Evolutionary conservation across 495 filamentous ascomycete species (phyloP).

Genomic region (Annulohypoxylon maeteangense): DNA sequence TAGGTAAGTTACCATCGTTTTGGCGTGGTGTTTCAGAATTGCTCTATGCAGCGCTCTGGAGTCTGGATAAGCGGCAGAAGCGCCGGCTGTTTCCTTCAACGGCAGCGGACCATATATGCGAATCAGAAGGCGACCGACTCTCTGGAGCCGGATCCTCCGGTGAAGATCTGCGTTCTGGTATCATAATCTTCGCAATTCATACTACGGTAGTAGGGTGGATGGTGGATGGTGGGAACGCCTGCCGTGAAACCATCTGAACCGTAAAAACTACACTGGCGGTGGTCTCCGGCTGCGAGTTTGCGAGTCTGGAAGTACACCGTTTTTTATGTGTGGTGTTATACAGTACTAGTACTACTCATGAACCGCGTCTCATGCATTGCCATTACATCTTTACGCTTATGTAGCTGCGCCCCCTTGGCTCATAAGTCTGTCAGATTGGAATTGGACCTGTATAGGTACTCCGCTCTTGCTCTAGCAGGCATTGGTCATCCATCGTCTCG

Average conservation of each 20-base stretch:
- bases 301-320: too few species aligned
- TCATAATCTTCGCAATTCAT: constrained; percentile 21
- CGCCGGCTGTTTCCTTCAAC: constrained; percentile 6
- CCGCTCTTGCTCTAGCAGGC: constrained; percentile 4
- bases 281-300: constrained; percentile 24
- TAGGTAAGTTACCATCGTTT: neutral
- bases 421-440: constrained; percentile 26
- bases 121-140: constrained; percentile 16
- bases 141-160: constrained; percentile 29
- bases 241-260: constrained; percentile 35
- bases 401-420: constrained; percentile 40
- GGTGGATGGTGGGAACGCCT: constrained; percentile 36
- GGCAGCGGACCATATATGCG: constrained; percentile 1
- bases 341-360: constrained; percentile 8
- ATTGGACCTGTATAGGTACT: constrained; percentile 20
- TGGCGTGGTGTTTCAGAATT: constrained; percentile 17
- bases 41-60: neutral
- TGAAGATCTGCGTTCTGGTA: constrained; percentile 35
- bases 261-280: constrained; percentile 7
- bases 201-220: constrained; percentile 31
- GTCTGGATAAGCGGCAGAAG: constrained; percentile 18
- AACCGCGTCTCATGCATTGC: constrained; percentile 7
- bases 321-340: constrained; percentile 18
- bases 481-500: constrained; percentile 19
- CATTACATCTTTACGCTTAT: constrained; percentile 15